These are phyloP conservation scores for Tremella yokohamensis DNA, from an alignment of 768 basidiomycete genomes.

Conservation along the genomic window DNA sequence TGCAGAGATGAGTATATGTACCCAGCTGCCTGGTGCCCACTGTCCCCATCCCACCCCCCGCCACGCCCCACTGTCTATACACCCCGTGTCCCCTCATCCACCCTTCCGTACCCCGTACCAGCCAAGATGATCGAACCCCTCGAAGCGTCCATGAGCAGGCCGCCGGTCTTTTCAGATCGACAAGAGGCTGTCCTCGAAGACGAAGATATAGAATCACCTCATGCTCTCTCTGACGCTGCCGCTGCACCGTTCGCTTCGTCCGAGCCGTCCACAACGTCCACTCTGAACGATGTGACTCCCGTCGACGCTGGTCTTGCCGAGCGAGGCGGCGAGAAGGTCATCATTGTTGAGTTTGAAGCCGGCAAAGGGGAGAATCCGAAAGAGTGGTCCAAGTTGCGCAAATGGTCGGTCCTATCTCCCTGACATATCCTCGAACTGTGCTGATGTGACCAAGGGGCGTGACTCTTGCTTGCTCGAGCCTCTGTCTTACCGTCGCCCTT, in stretches of 20 bases:
- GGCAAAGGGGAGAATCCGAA: slow-evolving; percentile 30
- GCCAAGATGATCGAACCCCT: slow-evolving; percentile 28
- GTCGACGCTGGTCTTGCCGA: slow-evolving; percentile 8
- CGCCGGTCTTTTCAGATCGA: slow-evolving; percentile 27
- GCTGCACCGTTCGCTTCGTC: neutral
- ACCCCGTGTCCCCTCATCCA: no score
- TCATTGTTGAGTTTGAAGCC: slow-evolving; percentile 25
- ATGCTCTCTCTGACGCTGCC: neutral
- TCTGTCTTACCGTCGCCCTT: slow-evolving; percentile 43
- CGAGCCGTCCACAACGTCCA: neutral
- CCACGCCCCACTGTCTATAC: no score
- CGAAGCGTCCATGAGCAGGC: slow-evolving; percentile 30
- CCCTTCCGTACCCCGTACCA: no score
- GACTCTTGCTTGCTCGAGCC: slow-evolving; percentile 16
- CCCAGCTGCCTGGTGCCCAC: no score
- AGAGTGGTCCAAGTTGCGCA: slow-evolving; percentile 24
- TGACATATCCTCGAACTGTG: neutral
- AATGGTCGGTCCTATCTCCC: slow-evolving; percentile 27
- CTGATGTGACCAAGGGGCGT: slow-evolving; percentile 9
- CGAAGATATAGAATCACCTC: slow-evolving; percentile 17
- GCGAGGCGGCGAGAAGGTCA: slow-evolving; percentile 19
- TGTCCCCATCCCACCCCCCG: no score
- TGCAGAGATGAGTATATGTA: no score
- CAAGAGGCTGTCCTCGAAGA: slow-evolving; percentile 26
- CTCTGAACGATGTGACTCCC: no score